phyloP scores from a whole-genome alignment of 2,329 filamentous ascomycete genomes.

The Nigrograna mackinnonii region DNA sequence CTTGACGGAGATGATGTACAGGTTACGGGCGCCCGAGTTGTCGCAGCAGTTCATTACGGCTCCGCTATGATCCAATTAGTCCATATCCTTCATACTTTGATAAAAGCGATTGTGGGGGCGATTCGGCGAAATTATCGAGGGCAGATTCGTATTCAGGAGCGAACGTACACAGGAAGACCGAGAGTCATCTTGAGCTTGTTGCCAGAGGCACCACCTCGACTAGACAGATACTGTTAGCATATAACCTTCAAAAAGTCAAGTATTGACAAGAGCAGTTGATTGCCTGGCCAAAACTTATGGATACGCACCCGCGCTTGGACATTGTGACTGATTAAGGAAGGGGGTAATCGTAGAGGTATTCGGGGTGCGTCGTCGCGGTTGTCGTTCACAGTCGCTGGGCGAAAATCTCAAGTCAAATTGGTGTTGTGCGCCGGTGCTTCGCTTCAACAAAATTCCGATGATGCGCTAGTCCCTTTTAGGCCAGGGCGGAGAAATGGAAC shows the following conservation, averaged over 20 bases:
- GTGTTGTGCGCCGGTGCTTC: constrained; percentile 15
- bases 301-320: constrained; percentile 45
- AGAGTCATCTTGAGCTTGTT: constrained; percentile 99
- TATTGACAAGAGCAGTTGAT: background rate
- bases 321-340: constrained; percentile 38
- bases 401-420: constrained; percentile 5
- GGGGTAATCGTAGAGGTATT: constrained; percentile 18
- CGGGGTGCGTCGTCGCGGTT: constrained; percentile 33
- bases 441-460: constrained; percentile 18
- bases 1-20: constrained; percentile 99
- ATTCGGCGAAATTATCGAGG: constrained; percentile 10
- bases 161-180: constrained; percentile 99
- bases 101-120: constrained; percentile 4
- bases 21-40: constrained; percentile 97
- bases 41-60: constrained; percentile 99
- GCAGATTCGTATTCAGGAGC: too few relatives aligned
- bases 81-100: constrained; percentile 14
- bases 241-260: background rate
- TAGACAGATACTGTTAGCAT: constrained; percentile 39
- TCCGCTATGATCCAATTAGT: constrained; percentile 65
- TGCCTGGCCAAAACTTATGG: background rate
- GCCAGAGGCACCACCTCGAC: constrained; percentile 87
- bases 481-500: background rate
- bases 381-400: constrained; percentile 10
- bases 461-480: constrained; percentile 4